Percentiles rank a stretch among this genome's conserved stretches.
Conservation (phyloP, 1,284 basidiomycete genomes). For the Pholiota adiposa region DNA sequence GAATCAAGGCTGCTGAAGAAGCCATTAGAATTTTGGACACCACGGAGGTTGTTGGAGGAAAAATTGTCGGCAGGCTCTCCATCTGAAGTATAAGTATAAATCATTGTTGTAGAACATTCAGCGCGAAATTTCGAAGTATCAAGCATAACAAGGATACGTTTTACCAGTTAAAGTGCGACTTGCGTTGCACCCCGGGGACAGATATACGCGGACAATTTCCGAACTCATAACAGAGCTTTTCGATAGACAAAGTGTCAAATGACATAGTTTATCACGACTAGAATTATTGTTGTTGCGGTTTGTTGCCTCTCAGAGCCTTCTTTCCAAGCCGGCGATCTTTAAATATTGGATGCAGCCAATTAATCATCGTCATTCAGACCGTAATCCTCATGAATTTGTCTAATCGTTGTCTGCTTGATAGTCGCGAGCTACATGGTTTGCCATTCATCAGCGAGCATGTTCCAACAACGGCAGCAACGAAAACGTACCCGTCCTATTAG, state of each 20-base stretch:
- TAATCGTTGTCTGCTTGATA: conserved; percentile 64
- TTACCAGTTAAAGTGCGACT: too few relatives aligned
- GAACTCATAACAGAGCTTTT: too few relatives aligned
- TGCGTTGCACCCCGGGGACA: neutral
- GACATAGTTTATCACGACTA: neutral
- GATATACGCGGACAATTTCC: neutral
- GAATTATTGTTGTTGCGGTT: neutral
- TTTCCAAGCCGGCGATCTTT: neutral
- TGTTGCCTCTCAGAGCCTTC: neutral
- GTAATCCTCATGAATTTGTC: conserved; percentile 72
- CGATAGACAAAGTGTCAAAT: neutral
- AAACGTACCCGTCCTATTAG: conserved; percentile 56
- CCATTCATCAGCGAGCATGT: conserved; percentile 3
- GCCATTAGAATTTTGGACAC: conserved; percentile 68
- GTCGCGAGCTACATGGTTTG: conserved; percentile 57
- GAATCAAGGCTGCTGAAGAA: conserved; percentile 79
- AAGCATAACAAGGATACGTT: too few relatives aligned
- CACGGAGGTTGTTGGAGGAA: conserved; percentile 66
- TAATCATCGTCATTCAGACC: conserved; percentile 46
- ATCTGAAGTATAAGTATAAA: conserved; percentile 11
- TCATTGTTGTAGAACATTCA: neutral
- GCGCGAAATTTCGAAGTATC: neutral
- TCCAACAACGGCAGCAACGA: neutral
- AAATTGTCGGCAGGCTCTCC: conserved; percentile 53
- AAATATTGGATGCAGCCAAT: neutral